Conservation (phyloP, 148 eudicot species). For the Rheum nobile region DNA sequence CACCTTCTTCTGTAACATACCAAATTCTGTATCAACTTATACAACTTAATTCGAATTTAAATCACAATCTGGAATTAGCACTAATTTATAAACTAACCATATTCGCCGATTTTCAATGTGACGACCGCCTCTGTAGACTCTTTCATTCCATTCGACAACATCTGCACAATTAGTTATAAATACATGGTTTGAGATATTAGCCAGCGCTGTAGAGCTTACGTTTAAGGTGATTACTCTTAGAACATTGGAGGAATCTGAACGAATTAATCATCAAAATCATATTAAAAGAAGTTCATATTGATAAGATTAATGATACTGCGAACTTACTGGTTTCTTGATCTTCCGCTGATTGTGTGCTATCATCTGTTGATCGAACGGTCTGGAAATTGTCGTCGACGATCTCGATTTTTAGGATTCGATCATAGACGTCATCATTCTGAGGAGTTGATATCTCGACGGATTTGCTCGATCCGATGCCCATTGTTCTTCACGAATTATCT, state of each 20-base stretch:
- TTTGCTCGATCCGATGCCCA: neutral
- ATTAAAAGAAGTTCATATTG: no score
- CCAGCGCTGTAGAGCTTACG: neutral
- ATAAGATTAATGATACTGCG: neutral
- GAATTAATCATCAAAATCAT: neutral
- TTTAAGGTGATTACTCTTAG: neutral
- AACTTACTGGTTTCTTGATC: neutral
- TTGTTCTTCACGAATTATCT: neutral
- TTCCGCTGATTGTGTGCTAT: neutral
- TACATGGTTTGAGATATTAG: neutral
- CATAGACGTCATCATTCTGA: neutral
- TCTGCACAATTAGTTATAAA: conserved; percentile 17
- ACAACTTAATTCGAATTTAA: neutral
- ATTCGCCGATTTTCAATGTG: conserved; percentile 35
- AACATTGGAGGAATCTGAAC: neutral
- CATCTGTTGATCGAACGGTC: neutral
- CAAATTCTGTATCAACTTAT: conserved; percentile 8
- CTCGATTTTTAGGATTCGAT: neutral
- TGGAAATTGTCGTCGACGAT: neutral
- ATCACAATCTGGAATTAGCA: neutral
- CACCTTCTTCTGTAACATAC: conserved; percentile 57
- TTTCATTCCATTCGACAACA: conserved; percentile 55
- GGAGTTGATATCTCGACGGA: neutral
- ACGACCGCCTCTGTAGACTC: conserved; percentile 38
- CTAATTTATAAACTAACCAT: conserved; percentile 13